Evolutionary conservation across 208 protist species (phyloP), one percentile per base, ranked within the genome.

Genomic region (Leptomonas seymouri): DNA sequence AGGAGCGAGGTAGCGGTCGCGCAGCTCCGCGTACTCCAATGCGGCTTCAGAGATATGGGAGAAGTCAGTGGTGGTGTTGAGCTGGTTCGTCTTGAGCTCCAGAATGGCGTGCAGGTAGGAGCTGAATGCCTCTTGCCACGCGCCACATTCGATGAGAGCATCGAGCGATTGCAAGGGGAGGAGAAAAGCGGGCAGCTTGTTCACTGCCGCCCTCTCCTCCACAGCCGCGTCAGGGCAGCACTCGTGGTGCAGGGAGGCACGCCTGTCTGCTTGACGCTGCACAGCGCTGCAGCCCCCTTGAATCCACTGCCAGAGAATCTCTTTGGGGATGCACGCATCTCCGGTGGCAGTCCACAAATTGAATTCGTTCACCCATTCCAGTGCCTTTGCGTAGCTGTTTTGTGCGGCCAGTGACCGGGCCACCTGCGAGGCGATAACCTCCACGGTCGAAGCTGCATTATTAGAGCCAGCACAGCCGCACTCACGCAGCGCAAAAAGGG

Each of bases 61-160:
- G 2, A 34, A 20, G 23, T 78, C 72, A 5, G 46, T 21, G 7
- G 23, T 46, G 7, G 53, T 44, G 16, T 50, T 48, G 41, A 20
- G 49, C 11, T 5, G 45, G 7, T 23, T 46, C 18, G 25, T 34
- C 44, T 1, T 4, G 5, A 34, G 39, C 21, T 45, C 39, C 1
- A 44, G 50, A 27, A 69, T 31, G 4, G 73, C 76, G 7, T 44
- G 2, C 21, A 71, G 36, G 25, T 64, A 45, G 25, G 44, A 45
- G 42, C 65, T 66, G n/a, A 81, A 46, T 7, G 70, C 53, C 28
- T 68, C 70, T 21, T 71, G 23, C 76, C 76, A 81, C 27, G 76
- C 76, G 11, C 67, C 76, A 48, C 66, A 65, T 14, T 44, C 53
- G 23, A 81, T 28, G n/a, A 69, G 67, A 16, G 31, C 41, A 27